These are phyloP conservation scores for Cyberlindnera meyerae DNA, from an alignment of 805 yeast genomes.

Conservation along the genomic window DNA sequence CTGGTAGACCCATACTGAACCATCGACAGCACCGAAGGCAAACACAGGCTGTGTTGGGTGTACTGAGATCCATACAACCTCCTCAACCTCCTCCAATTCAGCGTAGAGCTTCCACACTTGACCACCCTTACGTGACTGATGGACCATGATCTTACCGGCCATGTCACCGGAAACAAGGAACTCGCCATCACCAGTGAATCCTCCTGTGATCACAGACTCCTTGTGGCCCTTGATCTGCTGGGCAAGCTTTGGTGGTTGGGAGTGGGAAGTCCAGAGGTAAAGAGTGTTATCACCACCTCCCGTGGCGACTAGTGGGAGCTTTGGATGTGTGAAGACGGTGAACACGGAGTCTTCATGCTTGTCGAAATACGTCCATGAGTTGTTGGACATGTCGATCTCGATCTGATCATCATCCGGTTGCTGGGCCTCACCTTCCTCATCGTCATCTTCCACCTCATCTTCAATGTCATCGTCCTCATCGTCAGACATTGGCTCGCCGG, in stretches of 20 bases:
- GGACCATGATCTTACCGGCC: conserved; percentile 81
- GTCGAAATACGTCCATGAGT: conserved; percentile 87
- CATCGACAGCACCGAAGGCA: conserved; percentile 91
- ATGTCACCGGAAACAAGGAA: conserved; percentile 88
- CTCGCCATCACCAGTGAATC: conserved; percentile 77
- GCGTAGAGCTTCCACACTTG: conserved; percentile 74
- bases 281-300: conserved; percentile 96
- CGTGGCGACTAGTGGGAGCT: conserved; percentile 75
- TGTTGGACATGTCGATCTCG: conserved; percentile 84
- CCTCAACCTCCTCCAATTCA: conserved; percentile 82
- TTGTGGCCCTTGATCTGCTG: conserved; percentile 75
- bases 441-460: conserved; percentile 35
- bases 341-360: conserved; percentile 84
- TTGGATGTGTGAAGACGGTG: conserved; percentile 78
- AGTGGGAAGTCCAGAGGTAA: conserved; percentile 87
- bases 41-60: conserved; percentile 80
- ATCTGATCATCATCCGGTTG: conserved; percentile 36
- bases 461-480: conserved; percentile 28
- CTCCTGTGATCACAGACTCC: conserved; percentile 83
- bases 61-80: conserved; percentile 73
- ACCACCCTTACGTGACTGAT: conserved; percentile 68
- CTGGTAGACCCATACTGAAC: conserved; percentile 91
- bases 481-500: conserved; percentile 27
- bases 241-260: conserved; percentile 76
- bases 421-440: conserved; percentile 33